Percentiles rank a stretch among this genome's conserved stretches.
Evolutionary conservation across 2,329 filamentous ascomycete species (phyloP).

Genomic region (Tympanopsis confertula): DNA sequence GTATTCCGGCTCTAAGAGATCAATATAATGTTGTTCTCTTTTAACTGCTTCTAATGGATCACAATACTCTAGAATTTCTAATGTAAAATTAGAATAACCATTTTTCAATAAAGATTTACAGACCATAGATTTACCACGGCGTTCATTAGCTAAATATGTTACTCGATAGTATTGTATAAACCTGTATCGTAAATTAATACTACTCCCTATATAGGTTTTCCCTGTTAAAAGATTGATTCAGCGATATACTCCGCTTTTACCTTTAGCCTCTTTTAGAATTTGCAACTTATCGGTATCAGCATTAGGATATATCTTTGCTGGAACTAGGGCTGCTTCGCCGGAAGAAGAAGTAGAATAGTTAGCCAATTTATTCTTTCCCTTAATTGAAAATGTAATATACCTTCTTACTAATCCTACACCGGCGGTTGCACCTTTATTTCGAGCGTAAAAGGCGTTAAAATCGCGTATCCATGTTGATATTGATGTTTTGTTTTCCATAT

Average conservation of each 20-base stretch:
- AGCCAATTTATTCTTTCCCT: not conserved
- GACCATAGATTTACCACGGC: not conserved
- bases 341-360: not conserved
- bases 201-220: not conserved
- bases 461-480: not conserved
- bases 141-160: slow-evolving; percentile 1
- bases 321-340: not conserved
- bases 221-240: not conserved
- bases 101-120: slow-evolving; percentile 1
- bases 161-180: not conserved
- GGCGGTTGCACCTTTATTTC: not conserved
- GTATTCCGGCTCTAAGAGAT: not conserved
- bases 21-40: slow-evolving; percentile 1
- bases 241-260: not conserved
- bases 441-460: not conserved
- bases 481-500: not conserved
- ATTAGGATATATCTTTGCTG: not conserved
- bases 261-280: not conserved
- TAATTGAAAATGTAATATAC: slow-evolving; percentile 1
- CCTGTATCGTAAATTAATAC: not conserved
- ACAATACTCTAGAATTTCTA: not conserved
- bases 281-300: not conserved
- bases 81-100: slow-evolving; percentile 2
- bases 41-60: not conserved
- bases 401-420: slow-evolving; percentile 1